Base-by-base conservation (phyloP, 192 early-diverging fungal species). In the Martensiomyces pterosporus region DNA sequence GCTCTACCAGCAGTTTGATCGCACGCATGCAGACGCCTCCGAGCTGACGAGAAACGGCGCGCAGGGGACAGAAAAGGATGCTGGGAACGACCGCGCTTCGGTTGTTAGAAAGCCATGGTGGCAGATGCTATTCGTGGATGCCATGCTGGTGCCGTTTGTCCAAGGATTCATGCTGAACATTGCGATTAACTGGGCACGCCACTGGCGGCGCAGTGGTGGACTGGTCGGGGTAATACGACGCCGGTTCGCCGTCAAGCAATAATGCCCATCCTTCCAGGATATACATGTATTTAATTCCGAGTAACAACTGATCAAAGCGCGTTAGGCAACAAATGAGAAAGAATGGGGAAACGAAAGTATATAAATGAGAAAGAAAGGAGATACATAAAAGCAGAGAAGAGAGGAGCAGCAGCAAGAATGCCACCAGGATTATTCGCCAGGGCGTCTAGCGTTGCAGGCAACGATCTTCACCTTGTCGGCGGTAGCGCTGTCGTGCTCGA, bases 381-480 rank as follows among this genome's bases (percentile, higher is more conserved):
- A n/a, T n/a, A n/a, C n/a, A n/a, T n/a, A n/a, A n/a, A n/a, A n/a
- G n/a, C n/a, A n/a, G n/a, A n/a, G n/a, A n/a, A n/a, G n/a, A 38
- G 5, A 38, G 5, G 4, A 4, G 18, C 14, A 38, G 13, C 4
- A 38, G 18, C 4, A 38, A 3, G 14, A 38, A 38, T 17, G 5
- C 4, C 14, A 38, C 14, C 37, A 38, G 12, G 13, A 13, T 54
- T 55, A 60, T 49, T 89, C 85, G 10, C 87, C 87, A 19, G 85
- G 83, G 22, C 81, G 79, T 33, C 76, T 84, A 26, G 83, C 80
- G 59, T 85, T 91, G 50, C 95, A 98, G 2, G 96, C 92, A 36
- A 98, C 91, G 52, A 99, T 84, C 60, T 97, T 97, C 65, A 97
- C 84, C 64, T 92, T 91, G 43, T 97, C 90, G 16, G 85, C 85